These are phyloP conservation scores for Cnidoscolus chayamansa DNA, from an alignment of 441 rosid species.

Conservation along the genomic window DNA sequence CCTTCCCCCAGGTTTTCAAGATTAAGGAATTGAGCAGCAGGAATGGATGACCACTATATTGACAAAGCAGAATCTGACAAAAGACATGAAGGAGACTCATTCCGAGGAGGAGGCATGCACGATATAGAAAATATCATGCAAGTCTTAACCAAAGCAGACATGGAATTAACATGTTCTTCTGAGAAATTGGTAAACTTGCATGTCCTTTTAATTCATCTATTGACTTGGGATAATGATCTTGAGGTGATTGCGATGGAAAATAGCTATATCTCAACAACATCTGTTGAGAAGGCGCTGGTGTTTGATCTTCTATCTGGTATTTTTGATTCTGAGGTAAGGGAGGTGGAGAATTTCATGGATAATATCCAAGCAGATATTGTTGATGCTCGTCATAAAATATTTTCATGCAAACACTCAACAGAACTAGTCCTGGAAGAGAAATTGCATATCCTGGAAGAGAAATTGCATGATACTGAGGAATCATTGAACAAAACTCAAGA, in stretches of 20 bases:
- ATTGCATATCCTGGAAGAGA: conserved; percentile 51
- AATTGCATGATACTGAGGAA: conserved; percentile 54
- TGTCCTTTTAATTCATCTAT: conserved; percentile 68
- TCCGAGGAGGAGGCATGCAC: conserved; percentile 31
- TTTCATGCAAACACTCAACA: conserved; percentile 49
- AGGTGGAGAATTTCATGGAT: conserved; percentile 65
- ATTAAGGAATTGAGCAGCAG: conserved; percentile 22
- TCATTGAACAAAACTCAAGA: conserved; percentile 60
- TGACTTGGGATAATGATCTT: conserved; percentile 60
- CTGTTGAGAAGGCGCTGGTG: conserved; percentile 63
- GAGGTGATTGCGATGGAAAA: conserved; percentile 41
- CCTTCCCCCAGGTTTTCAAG: conserved; percentile 21
- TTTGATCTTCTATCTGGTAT: conserved; percentile 66
- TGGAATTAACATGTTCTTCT: conserved; percentile 48
- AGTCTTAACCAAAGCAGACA: conserved; percentile 42
- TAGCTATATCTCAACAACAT: conserved; percentile 37
- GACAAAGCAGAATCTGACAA: conserved; percentile 19
- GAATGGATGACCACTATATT: conserved; percentile 26
- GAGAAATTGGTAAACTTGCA: conserved; percentile 70
- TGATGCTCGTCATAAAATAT: conserved; percentile 59
- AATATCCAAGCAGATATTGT: conserved; percentile 56
- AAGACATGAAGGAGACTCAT: conserved; percentile 26
- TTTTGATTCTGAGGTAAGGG: conserved; percentile 76
- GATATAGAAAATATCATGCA: conserved; percentile 42
- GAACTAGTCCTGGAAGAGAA: conserved; percentile 45